Evolutionary conservation across 805 yeast species (phyloP).

Genomic region (Barnettozyma wickerhamii): DNA sequence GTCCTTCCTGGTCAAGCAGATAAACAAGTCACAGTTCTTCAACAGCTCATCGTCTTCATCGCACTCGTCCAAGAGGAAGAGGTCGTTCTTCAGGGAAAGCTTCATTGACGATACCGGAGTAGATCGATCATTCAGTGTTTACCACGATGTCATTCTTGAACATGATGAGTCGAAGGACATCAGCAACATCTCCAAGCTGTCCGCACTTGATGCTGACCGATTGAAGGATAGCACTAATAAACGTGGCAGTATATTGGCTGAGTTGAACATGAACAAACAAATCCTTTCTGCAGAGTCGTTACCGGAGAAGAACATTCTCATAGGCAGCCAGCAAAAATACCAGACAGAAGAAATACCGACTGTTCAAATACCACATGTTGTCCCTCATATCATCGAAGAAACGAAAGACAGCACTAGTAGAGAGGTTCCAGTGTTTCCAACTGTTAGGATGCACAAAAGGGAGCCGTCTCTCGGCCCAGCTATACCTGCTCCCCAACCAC

Average conservation of each 20-base stretch:
- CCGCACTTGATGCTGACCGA: constrained; percentile 17
- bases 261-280: constrained; percentile 4
- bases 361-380: no score
- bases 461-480: no score
- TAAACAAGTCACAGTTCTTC: constrained; percentile 24
- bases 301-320: no score
- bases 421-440: no score
- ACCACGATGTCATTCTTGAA: constrained; percentile 22
- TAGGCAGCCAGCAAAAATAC: no score
- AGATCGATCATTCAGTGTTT: constrained; percentile 19
- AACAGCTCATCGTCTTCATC: constrained; percentile 15
- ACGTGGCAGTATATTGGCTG: constrained; percentile 12
- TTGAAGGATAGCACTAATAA: not conserved
- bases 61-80: constrained; percentile 12
- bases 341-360: no score
- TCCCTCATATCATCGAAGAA: no score
- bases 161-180: constrained; percentile 20
- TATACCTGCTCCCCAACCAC: constrained; percentile 1
- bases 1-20: constrained; percentile 24
- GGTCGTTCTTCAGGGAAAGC: constrained; percentile 23
- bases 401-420: no score
- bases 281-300: no score
- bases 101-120: constrained; percentile 24
- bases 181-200: constrained; percentile 16
- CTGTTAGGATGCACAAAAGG: no score